These are phyloP conservation scores for Capsicum rhomboideum DNA, from an alignment of 257 asterid species.

Conservation along the genomic window DNA sequence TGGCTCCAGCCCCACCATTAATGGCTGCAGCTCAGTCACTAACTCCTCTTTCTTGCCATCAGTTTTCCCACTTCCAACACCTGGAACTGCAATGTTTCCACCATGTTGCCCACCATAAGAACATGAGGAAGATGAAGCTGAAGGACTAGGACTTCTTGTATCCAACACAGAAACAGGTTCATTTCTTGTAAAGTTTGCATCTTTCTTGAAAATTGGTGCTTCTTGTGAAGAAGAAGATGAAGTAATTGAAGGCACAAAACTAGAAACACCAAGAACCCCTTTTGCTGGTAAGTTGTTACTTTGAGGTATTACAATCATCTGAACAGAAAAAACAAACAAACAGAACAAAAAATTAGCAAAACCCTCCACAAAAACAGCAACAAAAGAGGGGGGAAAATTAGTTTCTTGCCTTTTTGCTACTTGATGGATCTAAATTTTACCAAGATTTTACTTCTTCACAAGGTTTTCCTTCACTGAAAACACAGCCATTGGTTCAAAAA, in stretches of 20 bases:
- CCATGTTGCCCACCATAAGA: not conserved
- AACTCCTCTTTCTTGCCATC: not conserved
- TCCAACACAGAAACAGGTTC: slow-evolving; percentile 51
- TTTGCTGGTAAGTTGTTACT: slow-evolving; percentile 21
- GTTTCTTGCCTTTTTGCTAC: slow-evolving; percentile 10
- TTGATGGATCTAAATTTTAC: not conserved
- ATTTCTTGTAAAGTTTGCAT: slow-evolving; percentile 17
- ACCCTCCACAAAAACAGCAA: not conserved
- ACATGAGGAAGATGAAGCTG: slow-evolving; percentile 38
- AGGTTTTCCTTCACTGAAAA: slow-evolving; percentile 8
- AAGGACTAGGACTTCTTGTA: slow-evolving; percentile 51
- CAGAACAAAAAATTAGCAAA: not conserved
- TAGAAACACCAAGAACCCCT: slow-evolving; percentile 16
- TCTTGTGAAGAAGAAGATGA: slow-evolving; percentile 16
- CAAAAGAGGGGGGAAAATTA: not conserved
- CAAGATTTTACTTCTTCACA: not conserved
- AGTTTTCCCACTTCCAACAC: not conserved
- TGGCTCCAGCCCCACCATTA: not conserved
- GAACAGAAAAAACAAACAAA: not conserved
- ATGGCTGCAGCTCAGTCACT: not conserved
- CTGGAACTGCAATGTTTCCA: not conserved
- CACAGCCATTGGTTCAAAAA: slow-evolving; percentile 16
- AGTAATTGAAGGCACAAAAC: slow-evolving; percentile 19
- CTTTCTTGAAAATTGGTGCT: not conserved
- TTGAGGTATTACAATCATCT: slow-evolving; percentile 41